Conservation (phyloP, 2,329 filamentous ascomycete genomes). For the Magnaporthiopsis poae region DNA sequence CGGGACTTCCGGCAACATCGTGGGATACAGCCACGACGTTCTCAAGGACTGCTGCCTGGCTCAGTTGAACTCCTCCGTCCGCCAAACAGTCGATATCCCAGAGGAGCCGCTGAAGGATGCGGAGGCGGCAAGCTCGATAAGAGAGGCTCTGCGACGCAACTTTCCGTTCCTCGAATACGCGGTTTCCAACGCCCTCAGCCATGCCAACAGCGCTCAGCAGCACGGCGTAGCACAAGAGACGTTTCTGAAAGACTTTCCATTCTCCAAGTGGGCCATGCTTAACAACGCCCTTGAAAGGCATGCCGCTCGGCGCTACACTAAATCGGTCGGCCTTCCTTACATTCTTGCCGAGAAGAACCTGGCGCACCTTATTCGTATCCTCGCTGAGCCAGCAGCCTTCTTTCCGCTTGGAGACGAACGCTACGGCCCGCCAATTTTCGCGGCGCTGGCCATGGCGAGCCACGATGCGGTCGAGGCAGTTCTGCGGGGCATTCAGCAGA, state of each 20-base stretch:
- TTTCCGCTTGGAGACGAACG: constrained; percentile 6
- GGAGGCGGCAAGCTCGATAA: neutral
- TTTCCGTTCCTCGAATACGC: constrained; percentile 40
- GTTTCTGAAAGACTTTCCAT: constrained; percentile 6
- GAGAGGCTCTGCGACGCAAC: neutral
- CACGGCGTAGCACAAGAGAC: neutral
- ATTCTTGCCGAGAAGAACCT: constrained; percentile 8
- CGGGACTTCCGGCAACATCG: constrained; percentile 22
- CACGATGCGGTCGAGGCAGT: constrained; percentile 9
- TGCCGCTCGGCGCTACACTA: constrained; percentile 6
- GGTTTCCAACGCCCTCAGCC: constrained; percentile 27
- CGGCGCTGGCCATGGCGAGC: constrained; percentile 10
- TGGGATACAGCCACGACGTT: constrained; percentile 28
- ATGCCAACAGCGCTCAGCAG: constrained; percentile 24
- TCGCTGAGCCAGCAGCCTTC: neutral
- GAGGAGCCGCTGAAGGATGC: too few species aligned
- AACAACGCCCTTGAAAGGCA: constrained; percentile 5
- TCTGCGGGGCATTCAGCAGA: neutral
- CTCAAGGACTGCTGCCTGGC: constrained; percentile 33
- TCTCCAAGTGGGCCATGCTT: constrained; percentile 3
- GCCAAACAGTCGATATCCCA: neutral
- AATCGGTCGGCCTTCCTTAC: constrained; percentile 8
- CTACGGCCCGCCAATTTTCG: constrained; percentile 12
- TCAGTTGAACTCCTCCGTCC: constrained; percentile 23
- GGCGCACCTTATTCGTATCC: constrained; percentile 7